Percentiles rank a stretch among this genome's conserved stretches.
Conservation (phyloP, 2,329 filamentous ascomycete species). For the Microsporum audouinii region DNA sequence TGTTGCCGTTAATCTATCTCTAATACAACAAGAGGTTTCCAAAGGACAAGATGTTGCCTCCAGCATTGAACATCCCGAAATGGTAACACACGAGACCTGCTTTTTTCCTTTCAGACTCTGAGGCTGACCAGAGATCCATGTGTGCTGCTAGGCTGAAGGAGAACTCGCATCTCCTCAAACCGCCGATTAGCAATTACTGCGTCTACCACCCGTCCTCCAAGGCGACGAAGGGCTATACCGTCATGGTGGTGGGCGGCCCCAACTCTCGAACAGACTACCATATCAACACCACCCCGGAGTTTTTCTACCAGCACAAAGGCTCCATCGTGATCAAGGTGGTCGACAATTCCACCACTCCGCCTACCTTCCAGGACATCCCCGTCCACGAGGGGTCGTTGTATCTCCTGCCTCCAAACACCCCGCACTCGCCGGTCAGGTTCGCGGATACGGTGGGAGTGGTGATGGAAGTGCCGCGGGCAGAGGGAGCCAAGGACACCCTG, state of each 20-base stretch:
- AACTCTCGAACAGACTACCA: conserved; percentile 97
- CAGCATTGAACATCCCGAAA: conserved; percentile 37
- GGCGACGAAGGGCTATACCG: conserved; percentile 88
- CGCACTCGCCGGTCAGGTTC: conserved; percentile 90
- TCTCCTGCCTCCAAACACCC: conserved; percentile 82
- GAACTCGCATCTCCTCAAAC: conserved; percentile 84
- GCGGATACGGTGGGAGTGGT: conserved; percentile 89
- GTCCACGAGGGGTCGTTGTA: conserved; percentile 93
- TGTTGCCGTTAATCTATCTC: neutral
- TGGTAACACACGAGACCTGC: conserved; percentile 23
- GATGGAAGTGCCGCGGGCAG: conserved; percentile 70
- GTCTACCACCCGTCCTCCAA: conserved; percentile 58
- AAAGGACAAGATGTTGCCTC: conserved; percentile 23
- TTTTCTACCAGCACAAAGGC: conserved; percentile 95
- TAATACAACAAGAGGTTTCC: neutral
- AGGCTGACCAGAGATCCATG: neutral
- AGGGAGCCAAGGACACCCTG: conserved; percentile 61
- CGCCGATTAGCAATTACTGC: conserved; percentile 95
- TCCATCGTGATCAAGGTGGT: conserved; percentile 90
- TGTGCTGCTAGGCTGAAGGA: conserved; percentile 56
- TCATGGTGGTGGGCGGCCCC: conserved; percentile 84
- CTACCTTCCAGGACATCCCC: conserved; percentile 65
- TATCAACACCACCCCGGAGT: conserved; percentile 91
- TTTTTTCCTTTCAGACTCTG: neutral
- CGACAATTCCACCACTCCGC: conserved; percentile 45